Conservation (phyloP, 352 stramenopile species). For the Pythium volutum region DNA sequence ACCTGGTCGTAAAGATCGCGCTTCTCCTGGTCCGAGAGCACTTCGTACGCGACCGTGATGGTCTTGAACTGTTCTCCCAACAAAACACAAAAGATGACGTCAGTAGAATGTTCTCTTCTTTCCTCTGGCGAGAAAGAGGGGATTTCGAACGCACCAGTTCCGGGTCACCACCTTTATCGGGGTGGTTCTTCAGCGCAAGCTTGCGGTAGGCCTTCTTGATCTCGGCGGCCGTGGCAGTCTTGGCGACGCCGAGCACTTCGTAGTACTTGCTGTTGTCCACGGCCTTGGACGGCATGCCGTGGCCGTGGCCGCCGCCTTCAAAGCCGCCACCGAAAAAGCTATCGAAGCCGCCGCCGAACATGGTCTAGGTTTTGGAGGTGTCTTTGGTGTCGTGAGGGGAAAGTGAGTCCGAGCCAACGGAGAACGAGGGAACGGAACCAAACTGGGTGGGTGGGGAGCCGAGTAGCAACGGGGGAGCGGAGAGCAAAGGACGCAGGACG, state of each 20-base stretch:
- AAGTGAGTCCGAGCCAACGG: conserved; percentile 13
- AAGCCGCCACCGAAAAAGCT: conserved; percentile 85
- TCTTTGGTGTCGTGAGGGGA: conserved; percentile 16
- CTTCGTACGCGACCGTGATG: conserved; percentile 95
- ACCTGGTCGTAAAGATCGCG: conserved; percentile 85
- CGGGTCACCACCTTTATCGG: conserved; percentile 98
- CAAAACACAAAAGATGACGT: conserved; percentile 7
- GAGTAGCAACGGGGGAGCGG: conserved; percentile 1
- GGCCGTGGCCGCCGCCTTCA: conserved; percentile 39
- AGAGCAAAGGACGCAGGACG: conserved; percentile 16
- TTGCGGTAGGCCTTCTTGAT: conserved; percentile 92
- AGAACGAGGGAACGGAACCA: conserved; percentile 19
- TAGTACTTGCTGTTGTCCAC: conserved; percentile 90
- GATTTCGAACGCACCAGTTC: conserved; percentile 59
- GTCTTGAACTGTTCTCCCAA: conserved; percentile 78
- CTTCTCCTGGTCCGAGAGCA: conserved; percentile 93
- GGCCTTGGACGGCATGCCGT: conserved; percentile 43
- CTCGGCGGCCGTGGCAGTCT: conserved; percentile 77
- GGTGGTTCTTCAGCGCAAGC: conserved; percentile 93
- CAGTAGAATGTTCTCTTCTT: conserved; percentile 6
- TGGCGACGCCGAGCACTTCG: conserved; percentile 82
- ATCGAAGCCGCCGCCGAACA: conserved; percentile 86
- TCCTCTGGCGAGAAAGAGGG: background rate
- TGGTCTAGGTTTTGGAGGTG: conserved; percentile 24
- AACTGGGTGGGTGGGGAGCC: conserved; percentile 19